These are phyloP conservation scores for Gracilaria gracilis DNA, from an alignment of 23 red algal species.

Conservation along the genomic window DNA sequence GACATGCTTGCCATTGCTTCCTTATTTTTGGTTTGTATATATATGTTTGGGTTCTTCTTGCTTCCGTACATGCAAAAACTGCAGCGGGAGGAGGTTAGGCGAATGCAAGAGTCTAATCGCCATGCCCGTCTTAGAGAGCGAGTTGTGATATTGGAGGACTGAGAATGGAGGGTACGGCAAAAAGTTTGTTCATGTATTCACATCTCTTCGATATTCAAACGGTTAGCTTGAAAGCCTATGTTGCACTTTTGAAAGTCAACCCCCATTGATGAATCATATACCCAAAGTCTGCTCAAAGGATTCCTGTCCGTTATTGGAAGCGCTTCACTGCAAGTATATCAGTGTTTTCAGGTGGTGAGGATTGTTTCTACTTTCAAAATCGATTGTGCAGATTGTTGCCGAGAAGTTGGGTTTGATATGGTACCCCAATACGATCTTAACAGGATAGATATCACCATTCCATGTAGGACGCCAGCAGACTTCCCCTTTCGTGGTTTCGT, in stretches of 20 bases:
- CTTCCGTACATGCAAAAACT: conserved; percentile 85
- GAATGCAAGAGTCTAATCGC: conserved; percentile 21
- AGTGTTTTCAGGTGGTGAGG: neutral
- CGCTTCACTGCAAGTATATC: neutral
- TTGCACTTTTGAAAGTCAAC: neutral
- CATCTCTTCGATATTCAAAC: neutral
- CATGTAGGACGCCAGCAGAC: neutral
- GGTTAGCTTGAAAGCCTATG: neutral
- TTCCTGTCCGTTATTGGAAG: neutral
- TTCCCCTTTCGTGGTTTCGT: neutral
- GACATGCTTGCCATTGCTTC: conserved; percentile 93
- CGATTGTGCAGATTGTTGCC: neutral
- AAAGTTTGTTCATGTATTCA: neutral
- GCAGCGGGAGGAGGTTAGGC: conserved; percentile 60
- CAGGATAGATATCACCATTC: neutral
- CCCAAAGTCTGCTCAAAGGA: neutral
- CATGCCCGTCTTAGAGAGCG: neutral
- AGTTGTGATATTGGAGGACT: conserved; percentile 26
- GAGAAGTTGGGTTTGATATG: neutral
- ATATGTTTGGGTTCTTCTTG: conserved; percentile 96
- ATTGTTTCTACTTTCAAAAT: neutral
- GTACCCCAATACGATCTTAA: neutral
- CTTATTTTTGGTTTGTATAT: conserved; percentile 91
- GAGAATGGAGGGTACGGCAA: neutral
- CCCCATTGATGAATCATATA: neutral